A percentile compares a stretch with the other conserved stretches of the same genome.
Evolutionary conservation across 495 filamentous ascomycete genomes (phyloP).

Genomic region (Pyronema omphalodes): DNA sequence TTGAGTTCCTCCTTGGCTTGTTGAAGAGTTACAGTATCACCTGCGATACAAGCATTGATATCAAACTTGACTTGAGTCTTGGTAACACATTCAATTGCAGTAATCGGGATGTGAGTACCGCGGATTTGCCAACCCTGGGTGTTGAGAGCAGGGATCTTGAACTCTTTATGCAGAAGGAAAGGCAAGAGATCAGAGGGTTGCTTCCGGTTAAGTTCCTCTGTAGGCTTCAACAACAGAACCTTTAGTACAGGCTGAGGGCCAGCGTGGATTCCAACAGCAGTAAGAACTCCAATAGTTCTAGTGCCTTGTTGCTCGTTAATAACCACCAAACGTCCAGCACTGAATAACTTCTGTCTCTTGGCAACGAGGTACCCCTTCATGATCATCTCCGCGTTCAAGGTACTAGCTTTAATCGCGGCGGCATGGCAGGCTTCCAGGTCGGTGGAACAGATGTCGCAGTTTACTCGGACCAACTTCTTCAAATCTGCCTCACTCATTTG

Average conservation of each 20-base stretch:
- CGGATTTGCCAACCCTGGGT: neutral
- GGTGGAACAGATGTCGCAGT: conserved; percentile 63
- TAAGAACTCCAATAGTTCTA: conserved; percentile 21
- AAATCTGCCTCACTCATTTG: conserved; percentile 84
- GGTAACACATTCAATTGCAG: conserved; percentile 50
- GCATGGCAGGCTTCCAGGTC: conserved; percentile 63
- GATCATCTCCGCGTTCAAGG: conserved; percentile 55
- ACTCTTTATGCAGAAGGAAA: conserved; percentile 7
- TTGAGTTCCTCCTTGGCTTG: conserved; percentile 42
- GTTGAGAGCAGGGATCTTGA: neutral
- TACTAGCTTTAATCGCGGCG: conserved; percentile 57
- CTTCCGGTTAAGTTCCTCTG: neutral
- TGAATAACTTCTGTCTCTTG: conserved; percentile 61
- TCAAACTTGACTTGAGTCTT: conserved; percentile 45
- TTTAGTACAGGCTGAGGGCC: conserved; percentile 13
- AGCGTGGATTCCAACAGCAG: conserved; percentile 9
- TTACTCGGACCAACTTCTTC: conserved; percentile 68
- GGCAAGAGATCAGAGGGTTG: conserved; percentile 16
- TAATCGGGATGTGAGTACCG: conserved; percentile 6
- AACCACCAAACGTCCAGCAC: conserved; percentile 52
- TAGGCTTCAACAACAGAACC: conserved; percentile 16
- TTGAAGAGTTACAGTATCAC: conserved; percentile 27
- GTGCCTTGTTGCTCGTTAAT: conserved; percentile 18
- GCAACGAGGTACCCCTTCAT: conserved; percentile 50
- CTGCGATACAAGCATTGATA: conserved; percentile 35